Evolutionary conservation across 305 asterid species (phyloP).

Genomic region (Plantago coronopus): DNA sequence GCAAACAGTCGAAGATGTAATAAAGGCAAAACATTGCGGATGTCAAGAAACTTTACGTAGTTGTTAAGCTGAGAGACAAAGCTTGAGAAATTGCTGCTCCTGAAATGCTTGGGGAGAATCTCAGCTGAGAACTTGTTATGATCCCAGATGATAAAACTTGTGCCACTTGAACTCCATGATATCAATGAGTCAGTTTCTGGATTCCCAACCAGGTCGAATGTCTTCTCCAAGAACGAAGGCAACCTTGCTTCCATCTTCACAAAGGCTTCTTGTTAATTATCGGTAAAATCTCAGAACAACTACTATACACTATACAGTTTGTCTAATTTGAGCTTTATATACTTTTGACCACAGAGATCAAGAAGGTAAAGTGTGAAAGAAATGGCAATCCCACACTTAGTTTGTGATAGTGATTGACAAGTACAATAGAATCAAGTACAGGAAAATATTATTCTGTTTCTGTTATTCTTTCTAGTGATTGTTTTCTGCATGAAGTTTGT

Average conservation of each 20-base stretch:
- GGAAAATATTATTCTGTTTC: not conserved
- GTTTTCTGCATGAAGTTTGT: not conserved
- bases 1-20: not conserved
- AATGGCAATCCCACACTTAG: conserved; percentile 13
- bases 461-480: not conserved
- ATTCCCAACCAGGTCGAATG: conserved; percentile 23
- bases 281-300: not conserved
- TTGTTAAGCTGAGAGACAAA: conserved; percentile 31
- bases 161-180: conserved; percentile 28
- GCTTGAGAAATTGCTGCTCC: conserved; percentile 24
- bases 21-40: not conserved
- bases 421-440: conserved; percentile 4
- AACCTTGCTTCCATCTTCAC: conserved; percentile 11
- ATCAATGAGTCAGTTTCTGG: conserved; percentile 23
- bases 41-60: conserved; percentile 17
- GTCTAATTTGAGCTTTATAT: not conserved
- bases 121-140: conserved; percentile 24
- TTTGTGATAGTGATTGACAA: conserved; percentile 13
- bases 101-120: conserved; percentile 28
- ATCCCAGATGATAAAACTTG: conserved; percentile 27
- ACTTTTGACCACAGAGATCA: not conserved
- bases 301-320: not conserved
- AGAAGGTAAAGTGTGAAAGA: not conserved
- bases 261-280: not conserved
- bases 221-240: conserved; percentile 26